These are phyloP conservation scores for Amphirosellinia nigrospora DNA, from an alignment of 495 filamentous ascomycete genomes.

Conservation along the genomic window DNA sequence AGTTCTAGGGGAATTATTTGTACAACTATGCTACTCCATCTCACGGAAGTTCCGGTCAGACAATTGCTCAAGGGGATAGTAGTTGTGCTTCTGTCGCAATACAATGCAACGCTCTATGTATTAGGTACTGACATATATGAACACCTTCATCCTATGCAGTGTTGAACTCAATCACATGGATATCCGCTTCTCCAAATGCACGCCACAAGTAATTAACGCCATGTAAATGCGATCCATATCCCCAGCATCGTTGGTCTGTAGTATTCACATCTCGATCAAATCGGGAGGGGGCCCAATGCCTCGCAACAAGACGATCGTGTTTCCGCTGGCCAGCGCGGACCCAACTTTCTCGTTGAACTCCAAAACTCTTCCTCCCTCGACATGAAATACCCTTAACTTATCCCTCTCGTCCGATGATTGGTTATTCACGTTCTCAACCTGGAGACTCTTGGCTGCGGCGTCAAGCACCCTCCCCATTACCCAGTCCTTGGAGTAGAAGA, in stretches of 20 bases:
- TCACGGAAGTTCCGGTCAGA: neutral
- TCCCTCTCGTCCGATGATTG: conserved; percentile 77
- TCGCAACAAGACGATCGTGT: conserved; percentile 87
- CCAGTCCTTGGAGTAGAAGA: conserved; percentile 87
- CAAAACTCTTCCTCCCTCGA: conserved; percentile 84
- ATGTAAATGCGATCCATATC: conserved; percentile 28
- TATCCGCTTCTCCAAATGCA: conserved; percentile 26
- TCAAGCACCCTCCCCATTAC: conserved; percentile 88
- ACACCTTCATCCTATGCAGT: neutral
- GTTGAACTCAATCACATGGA: neutral
- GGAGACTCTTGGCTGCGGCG: conserved; percentile 78
- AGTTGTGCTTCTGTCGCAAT: neutral
- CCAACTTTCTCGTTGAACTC: conserved; percentile 86
- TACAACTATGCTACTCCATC: conserved; percentile 13
- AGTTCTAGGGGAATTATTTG: neutral
- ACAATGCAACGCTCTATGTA: neutral
- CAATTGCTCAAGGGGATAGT: conserved; percentile 12
- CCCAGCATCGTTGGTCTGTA: neutral
- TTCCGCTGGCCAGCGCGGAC: conserved; percentile 71
- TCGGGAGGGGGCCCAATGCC: conserved; percentile 71
- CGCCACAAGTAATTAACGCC: conserved; percentile 34
- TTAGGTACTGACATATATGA: neutral
- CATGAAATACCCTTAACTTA: conserved; percentile 84
- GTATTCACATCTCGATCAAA: conserved; percentile 48
- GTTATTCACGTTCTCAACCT: conserved; percentile 90